Conservation (phyloP, 2,329 filamentous ascomycete species). For the Coleophoma cylindrospora region DNA sequence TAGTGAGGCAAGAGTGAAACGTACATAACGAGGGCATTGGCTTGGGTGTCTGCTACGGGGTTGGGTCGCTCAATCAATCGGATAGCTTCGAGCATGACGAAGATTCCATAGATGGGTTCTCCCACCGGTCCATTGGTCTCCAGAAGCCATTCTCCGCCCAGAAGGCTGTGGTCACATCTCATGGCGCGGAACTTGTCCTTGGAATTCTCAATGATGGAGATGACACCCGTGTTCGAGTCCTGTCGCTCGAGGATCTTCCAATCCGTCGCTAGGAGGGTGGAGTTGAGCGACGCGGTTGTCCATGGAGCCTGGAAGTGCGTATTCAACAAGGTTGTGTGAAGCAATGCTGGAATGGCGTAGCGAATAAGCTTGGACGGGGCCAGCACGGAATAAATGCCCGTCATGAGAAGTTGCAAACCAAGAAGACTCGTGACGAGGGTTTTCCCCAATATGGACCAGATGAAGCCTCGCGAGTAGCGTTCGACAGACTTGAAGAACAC, state of each 20-base stretch:
- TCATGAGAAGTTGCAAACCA: constrained; percentile 65
- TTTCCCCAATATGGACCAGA: constrained; percentile 51
- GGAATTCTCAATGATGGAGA: constrained; percentile 80
- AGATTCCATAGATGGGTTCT: constrained; percentile 94
- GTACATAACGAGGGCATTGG: constrained; percentile 81
- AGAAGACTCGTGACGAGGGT: constrained; percentile 64
- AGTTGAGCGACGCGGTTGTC: constrained; percentile 60
- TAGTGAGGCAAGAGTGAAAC: constrained; percentile 23
- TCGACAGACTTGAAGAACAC: constrained; percentile 49
- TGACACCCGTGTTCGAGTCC: constrained; percentile 86
- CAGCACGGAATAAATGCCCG: constrained; percentile 57
- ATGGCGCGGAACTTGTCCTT: constrained; percentile 71
- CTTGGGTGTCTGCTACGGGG: constrained; percentile 53
- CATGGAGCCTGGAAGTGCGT: constrained; percentile 62
- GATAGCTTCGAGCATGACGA: constrained; percentile 90
- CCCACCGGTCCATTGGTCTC: constrained; percentile 59
- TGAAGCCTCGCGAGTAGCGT: constrained; percentile 29
- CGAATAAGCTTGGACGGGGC: constrained; percentile 65
- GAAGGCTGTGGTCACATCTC: constrained; percentile 88
- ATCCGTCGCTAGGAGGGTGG: constrained; percentile 55
- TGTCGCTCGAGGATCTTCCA: constrained; percentile 75
- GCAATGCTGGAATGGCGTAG: constrained; percentile 64
- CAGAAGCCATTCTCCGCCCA: constrained; percentile 85
- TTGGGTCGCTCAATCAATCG: constrained; percentile 64
- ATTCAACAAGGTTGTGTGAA: constrained; percentile 69